Conservation (phyloP, 768 basidiomycete genomes). For the Sporobolomyces pararoseus region DNA sequence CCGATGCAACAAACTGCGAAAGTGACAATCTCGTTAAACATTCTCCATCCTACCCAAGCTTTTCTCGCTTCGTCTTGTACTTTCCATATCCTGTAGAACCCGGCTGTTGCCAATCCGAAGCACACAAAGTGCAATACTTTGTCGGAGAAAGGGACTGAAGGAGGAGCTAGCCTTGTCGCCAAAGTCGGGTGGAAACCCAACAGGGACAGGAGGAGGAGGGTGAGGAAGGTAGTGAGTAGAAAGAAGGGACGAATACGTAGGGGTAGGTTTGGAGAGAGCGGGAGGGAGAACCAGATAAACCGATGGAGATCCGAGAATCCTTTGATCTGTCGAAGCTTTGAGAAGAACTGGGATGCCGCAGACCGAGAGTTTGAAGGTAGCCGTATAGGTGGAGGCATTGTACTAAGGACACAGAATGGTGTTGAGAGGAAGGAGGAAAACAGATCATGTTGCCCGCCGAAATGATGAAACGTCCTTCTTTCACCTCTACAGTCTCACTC, state of each 20-base stretch:
- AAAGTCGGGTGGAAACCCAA: constrained; percentile 43
- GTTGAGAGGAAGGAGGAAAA: background rate
- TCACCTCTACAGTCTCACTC: background rate
- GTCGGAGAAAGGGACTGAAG: constrained; percentile 33
- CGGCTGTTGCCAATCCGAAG: constrained; percentile 21
- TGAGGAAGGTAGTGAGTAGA: constrained; percentile 22
- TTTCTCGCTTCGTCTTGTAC: constrained; percentile 32
- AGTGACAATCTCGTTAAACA: constrained; percentile 18
- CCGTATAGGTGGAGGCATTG: constrained; percentile 18
- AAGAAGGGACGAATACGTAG: constrained; percentile 29
- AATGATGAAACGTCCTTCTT: background rate
- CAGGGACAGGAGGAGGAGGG: constrained; percentile 33
- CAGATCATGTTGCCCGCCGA: background rate
- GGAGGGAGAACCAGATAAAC: background rate
- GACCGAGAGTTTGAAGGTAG: constrained; percentile 7
- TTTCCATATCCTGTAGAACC: constrained; percentile 36
- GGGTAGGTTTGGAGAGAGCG: background rate
- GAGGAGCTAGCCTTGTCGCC: constrained; percentile 23
- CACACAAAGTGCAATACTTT: constrained; percentile 42
- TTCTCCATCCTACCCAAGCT: constrained; percentile 29
- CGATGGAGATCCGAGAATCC: background rate
- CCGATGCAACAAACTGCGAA: constrained; percentile 25
- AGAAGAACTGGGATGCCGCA: background rate
- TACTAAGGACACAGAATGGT: too few species aligned
- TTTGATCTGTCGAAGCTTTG: background rate